Base-by-base conservation (phyloP, 2,329 filamentous ascomycete genomes). In the Aspergillus candidus region DNA sequence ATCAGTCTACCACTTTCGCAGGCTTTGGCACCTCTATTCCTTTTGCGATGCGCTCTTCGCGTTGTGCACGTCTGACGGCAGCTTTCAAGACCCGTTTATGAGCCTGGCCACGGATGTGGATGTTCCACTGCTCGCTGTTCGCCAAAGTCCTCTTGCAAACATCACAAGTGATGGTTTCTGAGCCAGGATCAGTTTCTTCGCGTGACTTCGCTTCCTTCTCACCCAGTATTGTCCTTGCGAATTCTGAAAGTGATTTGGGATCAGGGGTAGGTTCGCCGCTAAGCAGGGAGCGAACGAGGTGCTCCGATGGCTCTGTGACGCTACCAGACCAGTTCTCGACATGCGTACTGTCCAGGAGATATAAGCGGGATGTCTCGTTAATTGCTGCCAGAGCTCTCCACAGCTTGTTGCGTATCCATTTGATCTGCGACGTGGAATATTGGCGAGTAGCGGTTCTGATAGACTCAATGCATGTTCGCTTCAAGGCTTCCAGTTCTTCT, bases 351-450 rank as follows among this genome's bases (percentile, higher is more conserved):
- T 98, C 88, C 1, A 97, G 68, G 2, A 97, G 68, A 61, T 86
- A 97, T 1, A 96, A 71, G 31, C 72, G 78, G 15, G 77, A 65
- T 40, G 72, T 66, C 12, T 73, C 67, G 2, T 68, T 73, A 31
- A 78, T 73, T 13, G 79, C 75, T 32, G 70, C 73, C 22, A 93
- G 70, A 1, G 82, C 79, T 8, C 83, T 81, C 34, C 93, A 76
- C 18, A 94, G 76, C 60, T 94, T 94, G 53, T 84, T 79, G 12
- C 84, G 79, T 43, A 97, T 94, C 88, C 90, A 98, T 46, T 83
- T 80, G 13, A 87, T 72, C 63, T 98, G 93, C 6, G 84, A 80
- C 48, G 82, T 86, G 2, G 91, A 87, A 60, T 98, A 98, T 54
- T 90, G 88, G 8, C 88, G 78, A 0, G 90, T 98, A 2, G 86